Conservation (phyloP, 140 eudicot genomes). For the Artemisia princeps region DNA sequence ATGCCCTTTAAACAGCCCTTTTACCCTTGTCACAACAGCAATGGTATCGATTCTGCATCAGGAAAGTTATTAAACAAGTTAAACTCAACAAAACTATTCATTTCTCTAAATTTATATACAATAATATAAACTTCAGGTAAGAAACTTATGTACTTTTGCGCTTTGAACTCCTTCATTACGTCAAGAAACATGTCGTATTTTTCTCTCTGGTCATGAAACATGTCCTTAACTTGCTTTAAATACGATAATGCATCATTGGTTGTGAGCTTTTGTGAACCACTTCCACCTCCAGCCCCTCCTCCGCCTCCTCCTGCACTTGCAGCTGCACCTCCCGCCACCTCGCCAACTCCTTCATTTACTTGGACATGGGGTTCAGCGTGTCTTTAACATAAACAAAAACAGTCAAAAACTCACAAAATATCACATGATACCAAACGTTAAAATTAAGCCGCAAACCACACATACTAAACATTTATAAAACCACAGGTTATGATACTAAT, state of each 20-base stretch:
- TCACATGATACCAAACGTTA: constrained; percentile 1
- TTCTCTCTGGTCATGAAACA: constrained; percentile 72
- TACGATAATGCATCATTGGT: constrained; percentile 77
- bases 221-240: constrained; percentile 80
- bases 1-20: constrained; percentile 75
- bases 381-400: constrained; percentile 36
- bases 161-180: constrained; percentile 62
- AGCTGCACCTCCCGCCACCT: constrained; percentile 28
- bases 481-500: no score
- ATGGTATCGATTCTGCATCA: constrained; percentile 68
- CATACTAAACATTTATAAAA: no score
- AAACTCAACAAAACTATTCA: not conserved
- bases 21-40: constrained; percentile 79
- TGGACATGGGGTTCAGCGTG: constrained; percentile 56
- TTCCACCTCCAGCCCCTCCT: constrained; percentile 33
- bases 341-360: constrained; percentile 37
- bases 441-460: constrained; percentile 10
- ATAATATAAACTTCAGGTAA: not conserved
- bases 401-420: not conserved
- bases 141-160: constrained; percentile 52
- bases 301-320: constrained; percentile 24
- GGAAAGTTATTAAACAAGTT: constrained; percentile 3
- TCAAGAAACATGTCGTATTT: constrained; percentile 48
- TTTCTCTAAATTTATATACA: not conserved
- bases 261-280: constrained; percentile 58